Base-by-base conservation (phyloP, 176 grass and related monocot genomes). In the Carex myosuroides region DNA sequence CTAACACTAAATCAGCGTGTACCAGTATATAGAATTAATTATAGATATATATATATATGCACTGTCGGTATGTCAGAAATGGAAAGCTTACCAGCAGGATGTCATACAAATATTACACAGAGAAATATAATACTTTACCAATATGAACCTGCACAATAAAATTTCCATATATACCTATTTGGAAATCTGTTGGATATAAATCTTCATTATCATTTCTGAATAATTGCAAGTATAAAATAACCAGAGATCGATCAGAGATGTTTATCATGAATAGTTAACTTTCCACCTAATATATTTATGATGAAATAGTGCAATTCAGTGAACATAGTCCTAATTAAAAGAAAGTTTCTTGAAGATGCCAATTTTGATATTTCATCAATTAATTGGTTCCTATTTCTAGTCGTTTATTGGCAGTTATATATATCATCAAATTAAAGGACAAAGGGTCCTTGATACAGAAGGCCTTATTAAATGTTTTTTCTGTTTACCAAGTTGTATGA, bases 311-410 rank as follows among this genome's bases (percentile, higher is more conserved):
- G 30, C 13, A 82, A 75, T 82, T 50, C 59, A 55, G 60, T 83
- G 80, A 50, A 67, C 44, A 35, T 35, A n/a, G 33, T 55, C 42
- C 80, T 67, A 50, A 50, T 50, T 50, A 3, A 52, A 30, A 20
- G n/a, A 65, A 18, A 20, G 20, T 65, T 64, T 54, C 41, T 67
- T 5, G 32, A 44, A 83, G 29, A 4, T 83, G 39, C 44, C 42
- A 83, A 83, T 68, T 29, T 29, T 44, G 80, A 67, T n/a, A n/a
- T n/a, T 52, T 67, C 39, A 83, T 68, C 44, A 67, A 13, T 83
- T 29, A 67, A 13, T 83, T 29, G 61, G 63, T 46, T 83, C 59
- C 80, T 83, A 35, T 59, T 83, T 67, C 61, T 83, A 67, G 80
- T 83, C 35, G 35, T 67, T 55, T 8, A 44, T 44, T 54, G 10